Evolutionary conservation across 768 basidiomycete genomes (phyloP).

Genomic region (Leccinellum rugosiceps): DNA sequence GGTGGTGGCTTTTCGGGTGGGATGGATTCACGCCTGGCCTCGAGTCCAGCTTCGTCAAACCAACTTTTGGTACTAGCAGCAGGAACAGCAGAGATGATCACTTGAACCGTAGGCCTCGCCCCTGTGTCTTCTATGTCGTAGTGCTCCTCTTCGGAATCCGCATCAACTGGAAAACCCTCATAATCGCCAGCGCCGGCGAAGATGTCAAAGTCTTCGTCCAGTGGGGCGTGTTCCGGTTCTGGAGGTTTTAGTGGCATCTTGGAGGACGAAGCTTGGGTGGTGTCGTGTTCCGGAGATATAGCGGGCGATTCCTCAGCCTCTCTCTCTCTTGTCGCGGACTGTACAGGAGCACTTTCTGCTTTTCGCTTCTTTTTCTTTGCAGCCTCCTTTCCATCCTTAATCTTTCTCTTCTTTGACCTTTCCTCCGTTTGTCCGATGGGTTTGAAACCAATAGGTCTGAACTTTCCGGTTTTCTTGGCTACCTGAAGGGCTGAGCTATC

Average conservation of each 20-base stretch:
- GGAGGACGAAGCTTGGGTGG: slow-evolving; percentile 3
- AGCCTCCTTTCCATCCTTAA: slow-evolving; percentile 35
- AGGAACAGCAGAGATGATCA: slow-evolving; percentile 5
- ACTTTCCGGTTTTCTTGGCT: slow-evolving; percentile 42
- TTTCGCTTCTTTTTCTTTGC: slow-evolving; percentile 62
- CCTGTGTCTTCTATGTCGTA: slow-evolving; percentile 14
- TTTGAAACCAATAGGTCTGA: slow-evolving; percentile 61
- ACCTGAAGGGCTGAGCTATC: slow-evolving; percentile 31
- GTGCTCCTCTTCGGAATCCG: slow-evolving; percentile 44
- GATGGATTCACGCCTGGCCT: slow-evolving; percentile 8
- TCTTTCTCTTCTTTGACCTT: slow-evolving; percentile 45
- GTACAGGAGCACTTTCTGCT: slow-evolving; percentile 30
- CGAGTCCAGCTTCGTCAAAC: slow-evolving; percentile 43
- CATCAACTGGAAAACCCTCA: slow-evolving; percentile 59
- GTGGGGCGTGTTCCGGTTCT: slow-evolving; percentile 22
- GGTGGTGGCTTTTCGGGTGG: slow-evolving; percentile 13
- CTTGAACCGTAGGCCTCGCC: slow-evolving; percentile 8
- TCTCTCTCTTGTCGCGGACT: slow-evolving; percentile 2
- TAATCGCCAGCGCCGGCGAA: slow-evolving; percentile 87
- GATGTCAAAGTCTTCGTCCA: slow-evolving; percentile 74
- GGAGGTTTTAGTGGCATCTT: slow-evolving; percentile 6
- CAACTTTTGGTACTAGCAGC: slow-evolving; percentile 33
- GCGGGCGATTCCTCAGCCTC: not conserved
- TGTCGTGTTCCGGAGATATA: not conserved
- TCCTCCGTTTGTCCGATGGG: slow-evolving; percentile 48